A percentile compares a stretch with the other conserved stretches of the same genome.
phyloP scores from a whole-genome alignment of 305 asterid species.

The Fraxinus sp. region DNA sequence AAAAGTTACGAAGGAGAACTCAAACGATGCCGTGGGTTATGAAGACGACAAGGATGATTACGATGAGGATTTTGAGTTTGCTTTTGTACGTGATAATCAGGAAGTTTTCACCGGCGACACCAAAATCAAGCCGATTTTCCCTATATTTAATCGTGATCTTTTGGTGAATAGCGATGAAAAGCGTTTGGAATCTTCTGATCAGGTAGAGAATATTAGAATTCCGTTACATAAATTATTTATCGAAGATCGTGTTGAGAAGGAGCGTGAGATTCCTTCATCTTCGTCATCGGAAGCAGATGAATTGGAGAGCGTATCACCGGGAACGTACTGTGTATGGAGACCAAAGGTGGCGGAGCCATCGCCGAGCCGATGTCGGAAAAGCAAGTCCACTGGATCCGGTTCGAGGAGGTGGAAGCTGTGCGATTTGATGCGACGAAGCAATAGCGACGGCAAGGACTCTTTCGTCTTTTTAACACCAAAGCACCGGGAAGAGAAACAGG shows the following conservation, averaged over 20 bases:
- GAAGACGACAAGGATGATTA: background rate
- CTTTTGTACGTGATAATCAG: constrained; percentile 27
- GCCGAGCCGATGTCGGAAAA: constrained; percentile 57
- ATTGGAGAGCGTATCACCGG: constrained; percentile 54
- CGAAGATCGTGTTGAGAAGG: constrained; percentile 34
- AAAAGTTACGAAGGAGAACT: constrained; percentile 35
- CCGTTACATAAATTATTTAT: constrained; percentile 38
- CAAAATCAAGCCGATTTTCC: constrained; percentile 37
- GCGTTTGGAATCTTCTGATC: constrained; percentile 10
- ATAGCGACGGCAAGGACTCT: constrained; percentile 78
- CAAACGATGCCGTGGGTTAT: too few relatives aligned
- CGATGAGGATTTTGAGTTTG: constrained; percentile 53
- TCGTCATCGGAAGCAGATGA: constrained; percentile 75
- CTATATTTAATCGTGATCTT: constrained; percentile 51
- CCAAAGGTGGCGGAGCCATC: constrained; percentile 43
- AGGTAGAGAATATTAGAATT: constrained; percentile 17
- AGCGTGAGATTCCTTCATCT: constrained; percentile 30
- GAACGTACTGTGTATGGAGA: constrained; percentile 70
- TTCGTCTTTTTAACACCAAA: constrained; percentile 60
- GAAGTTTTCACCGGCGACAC: constrained; percentile 29
- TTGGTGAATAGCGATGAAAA: constrained; percentile 8
- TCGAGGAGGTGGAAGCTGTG: constrained; percentile 75
- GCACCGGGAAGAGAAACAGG: constrained; percentile 30
- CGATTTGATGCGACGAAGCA: constrained; percentile 75
- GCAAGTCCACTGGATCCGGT: constrained; percentile 78